Evolutionary conservation across 1,139 yeast species (phyloP).

Genomic region (Sugiyamaella neomexicana): DNA sequence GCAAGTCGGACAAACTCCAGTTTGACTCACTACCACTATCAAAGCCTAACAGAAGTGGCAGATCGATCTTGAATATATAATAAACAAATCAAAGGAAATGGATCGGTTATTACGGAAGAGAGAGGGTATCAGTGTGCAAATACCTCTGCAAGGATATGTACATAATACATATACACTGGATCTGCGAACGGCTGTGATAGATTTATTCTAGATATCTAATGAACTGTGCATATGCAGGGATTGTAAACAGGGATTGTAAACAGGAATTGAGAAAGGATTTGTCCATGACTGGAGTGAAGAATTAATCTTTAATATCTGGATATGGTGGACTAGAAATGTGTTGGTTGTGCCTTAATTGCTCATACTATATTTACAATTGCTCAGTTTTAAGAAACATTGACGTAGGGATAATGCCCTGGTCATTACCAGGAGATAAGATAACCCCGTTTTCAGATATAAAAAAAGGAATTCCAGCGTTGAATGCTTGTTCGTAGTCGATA

Average conservation of each 20-base stretch:
- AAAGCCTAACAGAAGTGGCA: background rate
- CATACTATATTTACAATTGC: no score
- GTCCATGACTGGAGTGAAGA: no score
- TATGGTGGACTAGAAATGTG: no score
- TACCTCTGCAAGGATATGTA: background rate
- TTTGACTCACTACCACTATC: no score
- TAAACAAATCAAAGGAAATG: background rate
- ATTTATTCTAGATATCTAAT: background rate
- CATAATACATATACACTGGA: background rate
- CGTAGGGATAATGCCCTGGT: slow-evolving; percentile 51
- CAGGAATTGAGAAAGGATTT: no score
- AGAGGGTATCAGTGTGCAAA: background rate
- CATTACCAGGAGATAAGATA: slow-evolving; percentile 63
- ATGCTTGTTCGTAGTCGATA: slow-evolving; percentile 54
- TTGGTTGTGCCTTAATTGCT: no score
- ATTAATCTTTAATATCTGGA: no score
- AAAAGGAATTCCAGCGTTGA: slow-evolving; percentile 52
- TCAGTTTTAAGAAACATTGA: slow-evolving; percentile 47
- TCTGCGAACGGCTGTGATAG: background rate
- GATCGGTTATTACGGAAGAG: background rate
- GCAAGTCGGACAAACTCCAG: background rate
- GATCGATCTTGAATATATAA: background rate
- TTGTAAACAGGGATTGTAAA: background rate
- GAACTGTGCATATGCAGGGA: background rate
- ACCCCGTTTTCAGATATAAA: slow-evolving; percentile 73